Conservation (phyloP, 331 rosid species). For the Pyrus hybrid region DNA sequence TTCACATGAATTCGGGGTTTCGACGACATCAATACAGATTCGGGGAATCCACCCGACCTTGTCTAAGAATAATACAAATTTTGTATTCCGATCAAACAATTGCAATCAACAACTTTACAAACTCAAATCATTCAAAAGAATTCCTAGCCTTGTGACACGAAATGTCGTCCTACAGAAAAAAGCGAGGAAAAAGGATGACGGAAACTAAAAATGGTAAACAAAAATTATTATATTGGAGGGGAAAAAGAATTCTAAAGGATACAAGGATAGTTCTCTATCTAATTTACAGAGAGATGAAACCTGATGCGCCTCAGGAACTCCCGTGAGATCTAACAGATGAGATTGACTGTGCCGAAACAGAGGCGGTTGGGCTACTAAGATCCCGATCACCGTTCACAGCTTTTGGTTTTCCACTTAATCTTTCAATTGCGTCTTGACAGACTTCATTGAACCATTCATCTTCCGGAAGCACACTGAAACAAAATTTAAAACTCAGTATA, state of each 20-base stretch:
- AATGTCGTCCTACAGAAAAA: constrained; percentile 4
- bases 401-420: constrained; percentile 85
- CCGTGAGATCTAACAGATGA: constrained; percentile 89
- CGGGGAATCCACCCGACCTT: no score
- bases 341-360: constrained; percentile 86
- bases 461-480: constrained; percentile 67
- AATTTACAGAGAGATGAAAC: constrained; percentile 38
- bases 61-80: constrained; percentile 18
- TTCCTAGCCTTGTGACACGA: constrained; percentile 18
- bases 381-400: constrained; percentile 77
- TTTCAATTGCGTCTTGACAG: constrained; percentile 79
- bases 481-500: constrained; percentile 7
- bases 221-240: neutral
- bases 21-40: no score
- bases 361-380: constrained; percentile 87
- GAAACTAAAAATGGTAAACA: neutral
- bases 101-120: constrained; percentile 36
- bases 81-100: constrained; percentile 25
- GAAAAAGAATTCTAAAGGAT: constrained; percentile 4
- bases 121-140: constrained; percentile 15
- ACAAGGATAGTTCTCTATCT: constrained; percentile 18
- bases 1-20: no score
- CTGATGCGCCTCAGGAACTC: constrained; percentile 46
- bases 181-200: no score
- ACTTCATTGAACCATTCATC: constrained; percentile 91